Evolutionary conservation across 768 basidiomycete genomes (phyloP).

Genomic region (Tulasnella calospora): DNA sequence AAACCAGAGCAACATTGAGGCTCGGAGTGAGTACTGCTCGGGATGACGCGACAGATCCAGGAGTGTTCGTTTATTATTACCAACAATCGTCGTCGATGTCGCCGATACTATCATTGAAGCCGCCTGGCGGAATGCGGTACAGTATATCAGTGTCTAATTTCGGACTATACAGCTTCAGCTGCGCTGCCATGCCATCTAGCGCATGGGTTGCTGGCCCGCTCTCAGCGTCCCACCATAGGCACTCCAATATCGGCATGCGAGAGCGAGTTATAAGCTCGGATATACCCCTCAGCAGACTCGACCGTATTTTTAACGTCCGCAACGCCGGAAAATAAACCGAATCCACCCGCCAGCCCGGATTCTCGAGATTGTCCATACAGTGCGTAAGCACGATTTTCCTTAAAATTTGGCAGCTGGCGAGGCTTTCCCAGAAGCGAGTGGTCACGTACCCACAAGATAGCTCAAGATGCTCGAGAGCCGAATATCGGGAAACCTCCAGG

Average conservation of each 20-base stretch:
- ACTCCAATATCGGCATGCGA: neutral
- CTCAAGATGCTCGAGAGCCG: neutral
- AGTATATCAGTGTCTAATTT: too few relatives aligned
- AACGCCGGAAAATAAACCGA: neutral
- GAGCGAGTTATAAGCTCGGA: neutral
- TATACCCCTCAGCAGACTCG: neutral
- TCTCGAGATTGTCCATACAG: neutral
- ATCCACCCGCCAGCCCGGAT: neutral
- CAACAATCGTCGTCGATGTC: too few relatives aligned
- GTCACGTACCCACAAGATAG: neutral
- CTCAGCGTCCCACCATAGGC: neutral
- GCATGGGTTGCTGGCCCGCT: too few relatives aligned
- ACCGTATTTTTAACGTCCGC: neutral
- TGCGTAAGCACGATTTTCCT: neutral
- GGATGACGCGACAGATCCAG: too few relatives aligned
- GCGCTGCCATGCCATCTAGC: too few relatives aligned
- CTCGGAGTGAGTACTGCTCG: too few relatives aligned
- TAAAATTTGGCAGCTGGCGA: neutral
- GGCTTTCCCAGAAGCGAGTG: neutral
- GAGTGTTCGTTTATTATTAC: too few relatives aligned
- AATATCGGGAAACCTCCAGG: neutral
- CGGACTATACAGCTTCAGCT: too few relatives aligned
- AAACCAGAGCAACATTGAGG: too few relatives aligned
- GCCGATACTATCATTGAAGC: too few relatives aligned
- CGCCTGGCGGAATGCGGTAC: too few relatives aligned